Conservation (phyloP, 2,329 filamentous ascomycete species). For the Ambrosiella xylebori region DNA sequence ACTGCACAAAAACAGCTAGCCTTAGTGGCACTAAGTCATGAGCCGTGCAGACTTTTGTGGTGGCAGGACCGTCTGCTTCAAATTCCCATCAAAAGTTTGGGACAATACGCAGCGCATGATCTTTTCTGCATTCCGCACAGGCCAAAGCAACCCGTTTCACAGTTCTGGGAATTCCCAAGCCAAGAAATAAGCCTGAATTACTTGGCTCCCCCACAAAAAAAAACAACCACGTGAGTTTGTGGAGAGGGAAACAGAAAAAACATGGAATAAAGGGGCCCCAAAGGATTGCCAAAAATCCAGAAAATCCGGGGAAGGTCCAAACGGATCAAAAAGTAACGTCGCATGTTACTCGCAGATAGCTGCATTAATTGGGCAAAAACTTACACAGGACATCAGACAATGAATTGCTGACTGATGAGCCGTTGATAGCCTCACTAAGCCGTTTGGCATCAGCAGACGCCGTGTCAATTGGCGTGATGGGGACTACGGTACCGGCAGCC, state of each 20-base stretch:
- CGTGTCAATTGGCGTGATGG: neutral
- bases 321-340: neutral
- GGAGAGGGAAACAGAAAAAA: neutral
- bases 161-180: no score
- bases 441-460: neutral
- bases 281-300: conserved; percentile 13
- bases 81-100: no score
- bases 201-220: no score
- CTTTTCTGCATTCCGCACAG: no score
- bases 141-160: no score
- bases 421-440: conserved; percentile 1
- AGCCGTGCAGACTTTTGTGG: no score
- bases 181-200: no score
- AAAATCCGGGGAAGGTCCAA: neutral
- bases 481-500: neutral
- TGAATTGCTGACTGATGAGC: neutral
- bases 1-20: no score
- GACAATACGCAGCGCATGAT: no score
- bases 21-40: no score
- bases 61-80: no score
- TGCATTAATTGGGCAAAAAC: neutral
- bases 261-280: conserved; percentile 18
- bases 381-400: conserved; percentile 1
- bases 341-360: neutral
- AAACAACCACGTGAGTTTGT: no score